These are phyloP conservation scores for Fagus crenata DNA, from an alignment of 306 rosid species.

Conservation along the genomic window DNA sequence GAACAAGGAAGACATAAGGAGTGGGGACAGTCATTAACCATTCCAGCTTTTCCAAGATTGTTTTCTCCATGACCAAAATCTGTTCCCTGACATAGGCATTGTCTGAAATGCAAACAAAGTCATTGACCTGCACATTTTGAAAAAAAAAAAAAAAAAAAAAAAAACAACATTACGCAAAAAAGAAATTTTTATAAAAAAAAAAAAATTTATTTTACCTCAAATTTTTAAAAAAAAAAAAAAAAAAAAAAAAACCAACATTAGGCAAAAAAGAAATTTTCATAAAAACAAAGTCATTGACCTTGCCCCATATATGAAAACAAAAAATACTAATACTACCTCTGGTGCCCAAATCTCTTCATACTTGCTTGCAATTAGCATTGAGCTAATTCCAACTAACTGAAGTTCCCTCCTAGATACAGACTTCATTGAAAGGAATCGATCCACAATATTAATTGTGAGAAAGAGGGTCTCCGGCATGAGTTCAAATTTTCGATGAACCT, in stretches of 20 bases:
- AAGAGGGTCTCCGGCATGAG: constrained; percentile 80
- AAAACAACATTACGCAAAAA: no score
- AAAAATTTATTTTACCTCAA: no score
- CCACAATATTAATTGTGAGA: constrained; percentile 65
- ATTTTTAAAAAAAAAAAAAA: no score
- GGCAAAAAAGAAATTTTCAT: background rate
- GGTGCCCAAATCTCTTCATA: constrained; percentile 98
- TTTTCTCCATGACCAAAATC: constrained; percentile 71
- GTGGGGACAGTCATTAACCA: constrained; percentile 90
- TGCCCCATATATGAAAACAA: no score
- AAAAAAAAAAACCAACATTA: background rate
- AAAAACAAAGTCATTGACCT: background rate
- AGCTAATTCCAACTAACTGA: constrained; percentile 82
- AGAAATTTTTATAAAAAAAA: no score
- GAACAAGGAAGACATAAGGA: constrained; percentile 76
- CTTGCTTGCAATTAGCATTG: constrained; percentile 86
- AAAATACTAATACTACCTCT: constrained; percentile 45
- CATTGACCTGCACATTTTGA: constrained; percentile 64
- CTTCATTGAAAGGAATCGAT: constrained; percentile 66
- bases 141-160: no score
- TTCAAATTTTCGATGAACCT: constrained; percentile 81
- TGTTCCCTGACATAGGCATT: constrained; percentile 64
- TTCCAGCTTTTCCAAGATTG: constrained; percentile 64
- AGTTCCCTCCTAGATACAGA: constrained; percentile 69
- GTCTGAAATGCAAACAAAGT: constrained; percentile 80